phyloP scores from a whole-genome alignment of 768 basidiomycete species.

The Suillus occidentalis region DNA sequence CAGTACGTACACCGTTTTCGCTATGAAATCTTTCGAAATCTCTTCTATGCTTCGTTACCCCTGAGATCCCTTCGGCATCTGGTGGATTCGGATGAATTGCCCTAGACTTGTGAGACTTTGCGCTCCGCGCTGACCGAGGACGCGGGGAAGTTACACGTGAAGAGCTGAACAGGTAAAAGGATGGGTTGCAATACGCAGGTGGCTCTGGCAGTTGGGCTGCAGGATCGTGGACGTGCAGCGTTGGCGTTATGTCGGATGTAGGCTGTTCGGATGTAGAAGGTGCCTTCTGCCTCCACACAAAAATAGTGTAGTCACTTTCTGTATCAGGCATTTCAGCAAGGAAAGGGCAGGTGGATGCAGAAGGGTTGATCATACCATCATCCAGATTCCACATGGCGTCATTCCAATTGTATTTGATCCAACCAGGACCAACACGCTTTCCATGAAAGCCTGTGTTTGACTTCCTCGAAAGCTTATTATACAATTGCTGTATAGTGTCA shows the following conservation, averaged over 20 bases:
- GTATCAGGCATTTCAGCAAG: slow-evolving; percentile 5
- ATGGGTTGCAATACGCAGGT: slow-evolving; percentile 65
- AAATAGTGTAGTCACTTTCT: slow-evolving; percentile 90
- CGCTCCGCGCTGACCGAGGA: slow-evolving; percentile 31
- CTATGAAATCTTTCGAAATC: slow-evolving; percentile 85
- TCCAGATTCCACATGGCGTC: slow-evolving; percentile 83
- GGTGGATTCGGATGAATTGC: slow-evolving; percentile 35
- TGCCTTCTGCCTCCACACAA: slow-evolving; percentile 67
- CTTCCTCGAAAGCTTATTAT: slow-evolving; percentile 73
- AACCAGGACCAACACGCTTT: slow-evolving; percentile 68
- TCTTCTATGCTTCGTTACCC: slow-evolving; percentile 64
- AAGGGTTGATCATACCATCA: slow-evolving; percentile 59
- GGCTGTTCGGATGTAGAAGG: slow-evolving; percentile 22
- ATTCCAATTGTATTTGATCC: slow-evolving; percentile 86
- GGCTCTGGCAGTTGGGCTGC: slow-evolving; percentile 55
- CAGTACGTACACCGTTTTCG: slow-evolving; percentile 91
- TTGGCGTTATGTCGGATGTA: slow-evolving; percentile 23
- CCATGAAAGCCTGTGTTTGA: slow-evolving; percentile 54
- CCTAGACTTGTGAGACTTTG: slow-evolving; percentile 39
- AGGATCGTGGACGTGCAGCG: slow-evolving; percentile 66
- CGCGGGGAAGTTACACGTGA: slow-evolving; percentile 29
- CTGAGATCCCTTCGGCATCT: slow-evolving; percentile 31
- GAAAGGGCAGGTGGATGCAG: neutral
- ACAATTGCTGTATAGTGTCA: slow-evolving; percentile 63
- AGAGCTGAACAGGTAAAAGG: slow-evolving; percentile 63